Percentiles rank a stretch among this genome's conserved stretches.
phyloP scores from a whole-genome alignment of 1,284 basidiomycete species.

The Marasmius fiardii region DNA sequence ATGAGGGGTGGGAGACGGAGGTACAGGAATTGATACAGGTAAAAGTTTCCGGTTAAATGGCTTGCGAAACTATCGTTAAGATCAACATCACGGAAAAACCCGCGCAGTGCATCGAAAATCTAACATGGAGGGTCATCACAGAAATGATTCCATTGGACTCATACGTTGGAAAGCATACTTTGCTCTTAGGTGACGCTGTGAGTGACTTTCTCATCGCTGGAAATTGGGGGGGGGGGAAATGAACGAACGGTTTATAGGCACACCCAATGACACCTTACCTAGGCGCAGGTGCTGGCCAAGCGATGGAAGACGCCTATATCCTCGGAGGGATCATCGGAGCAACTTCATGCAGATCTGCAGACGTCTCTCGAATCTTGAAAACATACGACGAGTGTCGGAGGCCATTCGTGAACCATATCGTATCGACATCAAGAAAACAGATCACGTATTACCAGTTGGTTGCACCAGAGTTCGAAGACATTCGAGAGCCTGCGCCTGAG shows the following conservation, averaged over 20 bases:
- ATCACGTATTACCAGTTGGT: slow-evolving; percentile 16
- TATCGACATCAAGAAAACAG: slow-evolving; percentile 15
- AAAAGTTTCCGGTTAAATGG: slow-evolving; percentile 5
- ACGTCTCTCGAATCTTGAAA: slow-evolving; percentile 11
- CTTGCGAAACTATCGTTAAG: too few relatives aligned
- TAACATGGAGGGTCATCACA: slow-evolving; percentile 15
- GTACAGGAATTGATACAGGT: slow-evolving; percentile 39
- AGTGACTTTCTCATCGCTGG: slow-evolving; percentile 8
- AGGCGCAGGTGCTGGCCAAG: slow-evolving; percentile 29
- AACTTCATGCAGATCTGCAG: neutral
- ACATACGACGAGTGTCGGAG: slow-evolving; percentile 17
- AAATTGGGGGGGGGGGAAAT: too few relatives aligned
- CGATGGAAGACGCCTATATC: slow-evolving; percentile 27
- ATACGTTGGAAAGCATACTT: slow-evolving; percentile 24
- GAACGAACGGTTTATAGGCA: slow-evolving; percentile 14
- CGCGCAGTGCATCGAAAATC: slow-evolving; percentile 13
- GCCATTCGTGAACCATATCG: slow-evolving; percentile 18
- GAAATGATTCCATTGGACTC: slow-evolving; percentile 24
- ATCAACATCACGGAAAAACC: neutral
- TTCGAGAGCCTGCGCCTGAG: too few relatives aligned
- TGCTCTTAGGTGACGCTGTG: slow-evolving; percentile 34
- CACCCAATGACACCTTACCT: slow-evolving; percentile 29
- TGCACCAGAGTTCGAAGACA: slow-evolving; percentile 9
- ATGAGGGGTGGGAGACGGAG: slow-evolving; percentile 38
- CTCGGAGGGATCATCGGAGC: slow-evolving; percentile 18